These are phyloP conservation scores for Dryas drummondii DNA, from an alignment of 306 rosid species.

Conservation along the genomic window DNA sequence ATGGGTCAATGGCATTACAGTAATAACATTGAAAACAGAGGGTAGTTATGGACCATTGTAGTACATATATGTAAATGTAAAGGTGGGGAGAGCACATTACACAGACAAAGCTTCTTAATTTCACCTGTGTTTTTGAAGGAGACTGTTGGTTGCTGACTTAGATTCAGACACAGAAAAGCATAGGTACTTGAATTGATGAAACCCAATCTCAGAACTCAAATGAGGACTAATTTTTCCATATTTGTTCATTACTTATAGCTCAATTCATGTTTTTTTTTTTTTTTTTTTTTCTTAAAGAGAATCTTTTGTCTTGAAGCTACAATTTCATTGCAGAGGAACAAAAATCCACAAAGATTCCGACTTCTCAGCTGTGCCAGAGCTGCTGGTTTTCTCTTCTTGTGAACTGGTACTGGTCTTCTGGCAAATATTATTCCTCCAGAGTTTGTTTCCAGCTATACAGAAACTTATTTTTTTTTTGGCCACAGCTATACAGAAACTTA, in stretches of 20 bases:
- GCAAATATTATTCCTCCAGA: neutral
- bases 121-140: neutral
- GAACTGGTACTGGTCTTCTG: neutral
- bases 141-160: conserved; percentile 18
- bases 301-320: conserved; percentile 14
- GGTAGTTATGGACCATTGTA: neutral
- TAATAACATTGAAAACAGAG: neutral
- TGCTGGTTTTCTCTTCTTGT: neutral
- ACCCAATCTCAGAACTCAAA: neutral
- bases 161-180: neutral
- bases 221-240: neutral
- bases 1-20: neutral
- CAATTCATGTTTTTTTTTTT: conserved; percentile 8
- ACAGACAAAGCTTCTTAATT: neutral
- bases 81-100: neutral
- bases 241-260: neutral
- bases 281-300: neutral
- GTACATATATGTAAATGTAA: neutral
- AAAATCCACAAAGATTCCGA: conserved; percentile 1
- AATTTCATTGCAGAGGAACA: conserved; percentile 13
- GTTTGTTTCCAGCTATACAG: neutral
- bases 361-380: neutral
- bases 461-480: too few relatives aligned
- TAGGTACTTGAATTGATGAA: conserved; percentile 4
- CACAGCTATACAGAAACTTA: neutral